Evolutionary conservation across 2,329 filamentous ascomycete species (phyloP).

Genomic region (Lachnellula hyalina): DNA sequence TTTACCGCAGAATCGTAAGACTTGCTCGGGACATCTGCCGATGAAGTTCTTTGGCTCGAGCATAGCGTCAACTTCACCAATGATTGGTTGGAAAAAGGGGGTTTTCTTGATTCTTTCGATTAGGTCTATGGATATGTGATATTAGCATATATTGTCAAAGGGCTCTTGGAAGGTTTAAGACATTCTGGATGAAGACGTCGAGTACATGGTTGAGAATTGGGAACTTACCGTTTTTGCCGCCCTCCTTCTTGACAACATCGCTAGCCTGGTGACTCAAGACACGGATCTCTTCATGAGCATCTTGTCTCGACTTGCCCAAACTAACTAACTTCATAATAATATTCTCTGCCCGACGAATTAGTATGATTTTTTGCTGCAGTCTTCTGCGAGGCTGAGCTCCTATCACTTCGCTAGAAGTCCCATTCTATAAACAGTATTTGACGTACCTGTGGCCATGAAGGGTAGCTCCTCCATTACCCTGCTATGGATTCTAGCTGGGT

Average conservation of each 20-base stretch:
- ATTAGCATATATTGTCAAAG: background rate
- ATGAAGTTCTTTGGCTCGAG: constrained; percentile 58
- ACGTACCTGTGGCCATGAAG: constrained; percentile 74
- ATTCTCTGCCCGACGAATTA: background rate
- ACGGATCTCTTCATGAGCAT: constrained; percentile 81
- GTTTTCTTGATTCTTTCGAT: constrained; percentile 69
- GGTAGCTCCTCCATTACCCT: constrained; percentile 73
- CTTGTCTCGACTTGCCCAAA: constrained; percentile 67
- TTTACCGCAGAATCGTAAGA: constrained; percentile 44
- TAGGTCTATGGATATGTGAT: constrained; percentile 43
- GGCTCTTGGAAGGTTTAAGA: too few relatives aligned
- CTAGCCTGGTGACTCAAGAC: constrained; percentile 75
- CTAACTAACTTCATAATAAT: constrained; percentile 66
- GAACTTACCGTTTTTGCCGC: constrained; percentile 57
- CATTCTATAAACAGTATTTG: constrained; percentile 29
- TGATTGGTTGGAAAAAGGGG: constrained; percentile 70
- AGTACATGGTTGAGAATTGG: background rate
- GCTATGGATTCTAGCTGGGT: constrained; percentile 64
- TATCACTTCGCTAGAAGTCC: too few relatives aligned
- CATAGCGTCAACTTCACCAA: constrained; percentile 62
- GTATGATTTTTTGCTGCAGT: too few relatives aligned
- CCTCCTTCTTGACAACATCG: constrained; percentile 66
- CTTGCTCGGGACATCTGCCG: constrained; percentile 48
- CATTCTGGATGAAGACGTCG: background rate
- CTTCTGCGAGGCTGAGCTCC: too few relatives aligned